phyloP scores from a whole-genome alignment of 2,329 filamentous ascomycete genomes.

The Emergomyces orientalis region DNA sequence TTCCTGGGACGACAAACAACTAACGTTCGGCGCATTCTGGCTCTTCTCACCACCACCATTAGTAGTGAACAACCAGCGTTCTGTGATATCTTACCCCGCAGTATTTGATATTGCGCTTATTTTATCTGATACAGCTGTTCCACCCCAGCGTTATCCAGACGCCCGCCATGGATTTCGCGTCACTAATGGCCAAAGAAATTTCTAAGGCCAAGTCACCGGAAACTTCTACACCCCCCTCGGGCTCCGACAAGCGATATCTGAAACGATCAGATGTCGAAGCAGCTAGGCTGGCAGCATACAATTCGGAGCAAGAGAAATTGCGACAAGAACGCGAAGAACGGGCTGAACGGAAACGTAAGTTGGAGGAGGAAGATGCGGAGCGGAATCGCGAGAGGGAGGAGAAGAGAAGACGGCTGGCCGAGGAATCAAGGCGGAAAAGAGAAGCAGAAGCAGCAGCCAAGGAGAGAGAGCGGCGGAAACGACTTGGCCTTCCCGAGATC shows the following conservation, averaged over 20 bases:
- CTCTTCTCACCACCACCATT: neutral
- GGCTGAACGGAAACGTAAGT: constrained; percentile 70
- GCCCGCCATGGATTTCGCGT: constrained; percentile 78
- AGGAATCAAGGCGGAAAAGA: constrained; percentile 60
- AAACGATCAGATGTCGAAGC: constrained; percentile 81
- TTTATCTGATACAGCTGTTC: neutral
- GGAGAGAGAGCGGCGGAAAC: constrained; percentile 62
- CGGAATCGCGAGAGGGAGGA: constrained; percentile 64
- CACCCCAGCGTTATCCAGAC: neutral
- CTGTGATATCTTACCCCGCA: neutral
- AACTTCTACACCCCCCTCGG: constrained; percentile 22
- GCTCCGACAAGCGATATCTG: constrained; percentile 59
- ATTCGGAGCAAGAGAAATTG: constrained; percentile 66
- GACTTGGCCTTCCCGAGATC: constrained; percentile 71
- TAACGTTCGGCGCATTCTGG: neutral
- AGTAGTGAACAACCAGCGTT: neutral
- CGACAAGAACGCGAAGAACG: constrained; percentile 63
- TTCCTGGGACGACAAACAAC: neutral
- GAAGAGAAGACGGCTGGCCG: constrained; percentile 70
- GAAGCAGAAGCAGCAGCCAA: constrained; percentile 66
- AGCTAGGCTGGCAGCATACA: constrained; percentile 68
- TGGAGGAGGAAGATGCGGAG: constrained; percentile 72
- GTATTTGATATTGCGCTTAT: neutral
- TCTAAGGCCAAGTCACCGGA: constrained; percentile 59
- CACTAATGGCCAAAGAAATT: constrained; percentile 88